These are phyloP conservation scores for Ophiorrhiza pumila DNA, from an alignment of 257 asterid genomes.

Conservation along the genomic window DNA sequence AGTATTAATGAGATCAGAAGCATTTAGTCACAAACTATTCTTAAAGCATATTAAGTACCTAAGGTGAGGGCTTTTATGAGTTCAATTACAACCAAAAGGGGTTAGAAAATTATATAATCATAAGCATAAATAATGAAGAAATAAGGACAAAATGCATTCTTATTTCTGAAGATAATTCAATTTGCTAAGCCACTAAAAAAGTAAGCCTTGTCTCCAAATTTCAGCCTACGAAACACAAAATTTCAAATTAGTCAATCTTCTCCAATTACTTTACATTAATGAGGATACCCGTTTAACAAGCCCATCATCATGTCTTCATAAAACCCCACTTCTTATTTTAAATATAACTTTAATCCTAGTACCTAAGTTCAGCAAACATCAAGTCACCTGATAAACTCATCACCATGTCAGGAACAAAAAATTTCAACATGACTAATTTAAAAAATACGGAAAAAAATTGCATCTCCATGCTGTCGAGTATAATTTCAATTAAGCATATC, in stretches of 20 bases:
- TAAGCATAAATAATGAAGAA: neutral
- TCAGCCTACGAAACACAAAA: neutral
- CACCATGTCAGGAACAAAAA: neutral
- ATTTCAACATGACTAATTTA: neutral
- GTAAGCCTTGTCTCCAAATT: neutral
- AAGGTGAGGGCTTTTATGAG: neutral
- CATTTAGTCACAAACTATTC: neutral
- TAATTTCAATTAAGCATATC: neutral
- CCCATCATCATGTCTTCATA: neutral
- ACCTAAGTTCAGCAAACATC: neutral
- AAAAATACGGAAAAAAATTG: neutral
- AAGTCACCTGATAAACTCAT: neutral
- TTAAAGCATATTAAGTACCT: neutral
- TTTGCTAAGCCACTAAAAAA: neutral
- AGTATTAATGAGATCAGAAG: no score
- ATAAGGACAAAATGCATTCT: neutral
- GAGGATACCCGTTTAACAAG: neutral
- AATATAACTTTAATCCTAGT: neutral
- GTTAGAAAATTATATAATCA: neutral
- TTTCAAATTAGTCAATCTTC: neutral
- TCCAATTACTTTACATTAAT: no score
- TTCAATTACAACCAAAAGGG: neutral
- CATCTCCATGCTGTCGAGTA: neutral
- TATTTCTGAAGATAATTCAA: neutral
- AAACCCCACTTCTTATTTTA: neutral